These are phyloP conservation scores for Cucurbita moschata DNA, from an alignment of 306 rosid genomes.

Conservation along the genomic window DNA sequence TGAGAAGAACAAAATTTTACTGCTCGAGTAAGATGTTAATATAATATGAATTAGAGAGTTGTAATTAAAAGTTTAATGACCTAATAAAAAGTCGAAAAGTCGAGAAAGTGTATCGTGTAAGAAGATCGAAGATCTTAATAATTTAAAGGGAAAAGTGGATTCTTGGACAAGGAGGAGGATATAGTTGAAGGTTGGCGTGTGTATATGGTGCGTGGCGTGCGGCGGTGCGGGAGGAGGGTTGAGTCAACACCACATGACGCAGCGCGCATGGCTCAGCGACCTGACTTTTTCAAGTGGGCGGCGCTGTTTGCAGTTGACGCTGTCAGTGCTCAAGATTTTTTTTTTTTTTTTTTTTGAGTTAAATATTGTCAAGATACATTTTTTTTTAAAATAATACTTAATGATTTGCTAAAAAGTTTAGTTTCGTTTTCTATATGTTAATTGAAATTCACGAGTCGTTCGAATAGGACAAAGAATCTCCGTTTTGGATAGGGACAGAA, in stretches of 20 bases:
- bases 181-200: not conserved
- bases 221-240: conserved; percentile 2
- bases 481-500: not conserved
- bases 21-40: no score
- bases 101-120: not conserved
- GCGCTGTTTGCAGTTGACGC: not conserved
- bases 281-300: not conserved
- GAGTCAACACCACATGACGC: not conserved
- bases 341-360: not conserved
- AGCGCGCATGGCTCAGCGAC: not conserved
- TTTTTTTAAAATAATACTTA: not conserved
- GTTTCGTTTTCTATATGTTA: not conserved
- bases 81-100: no score
- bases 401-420: not conserved
- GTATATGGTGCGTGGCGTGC: conserved; percentile 3
- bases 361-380: not conserved
- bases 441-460: not conserved
- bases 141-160: not conserved
- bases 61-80: no score
- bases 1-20: not conserved
- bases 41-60: no score
- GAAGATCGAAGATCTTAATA: not conserved
- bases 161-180: not conserved
- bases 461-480: not conserved
- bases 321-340: not conserved